Percentiles rank a stretch among this genome's conserved stretches.
phyloP scores from a whole-genome alignment of 257 asterid genomes.

The Gentiana straminea region DNA sequence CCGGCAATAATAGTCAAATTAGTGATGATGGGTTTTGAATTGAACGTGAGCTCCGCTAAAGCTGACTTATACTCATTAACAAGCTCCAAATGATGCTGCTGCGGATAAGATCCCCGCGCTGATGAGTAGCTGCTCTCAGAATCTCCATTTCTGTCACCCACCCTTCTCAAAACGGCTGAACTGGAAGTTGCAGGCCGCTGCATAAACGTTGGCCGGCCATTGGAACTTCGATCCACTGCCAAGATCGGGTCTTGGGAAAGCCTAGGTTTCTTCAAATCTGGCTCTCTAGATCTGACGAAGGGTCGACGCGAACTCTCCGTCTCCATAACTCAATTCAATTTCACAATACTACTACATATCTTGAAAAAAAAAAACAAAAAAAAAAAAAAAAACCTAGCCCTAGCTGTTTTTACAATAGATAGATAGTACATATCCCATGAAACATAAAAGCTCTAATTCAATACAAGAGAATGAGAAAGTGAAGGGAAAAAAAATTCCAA shows the following conservation, averaged over 20 bases:
- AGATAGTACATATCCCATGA: not conserved
- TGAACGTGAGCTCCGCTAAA: conserved; percentile 73
- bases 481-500: not conserved
- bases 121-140: too few relatives aligned
- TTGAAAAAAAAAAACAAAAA: not conserved
- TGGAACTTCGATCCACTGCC: conserved; percentile 48
- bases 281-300: conserved; percentile 72
- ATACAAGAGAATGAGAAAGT: not conserved
- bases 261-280: conserved; percentile 79
- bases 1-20: conserved; percentile 97
- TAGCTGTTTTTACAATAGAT: not conserved
- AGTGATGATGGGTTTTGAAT: conserved; percentile 93
- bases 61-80: conserved; percentile 89
- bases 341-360: not conserved
- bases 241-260: conserved; percentile 35
- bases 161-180: conserved; percentile 32
- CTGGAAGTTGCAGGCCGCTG: conserved; percentile 38
- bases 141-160: not conserved
- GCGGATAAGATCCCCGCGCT: conserved; percentile 36
- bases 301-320: conserved; percentile 87
- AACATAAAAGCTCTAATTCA: not conserved
- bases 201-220: conserved; percentile 45
- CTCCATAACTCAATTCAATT: conserved; percentile 14
- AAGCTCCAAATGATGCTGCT: conserved; percentile 53
- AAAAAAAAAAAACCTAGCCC: conserved; percentile 7